Conservation (phyloP, 2,329 filamentous ascomycete genomes). For the Exophiala viscosa region DNA sequence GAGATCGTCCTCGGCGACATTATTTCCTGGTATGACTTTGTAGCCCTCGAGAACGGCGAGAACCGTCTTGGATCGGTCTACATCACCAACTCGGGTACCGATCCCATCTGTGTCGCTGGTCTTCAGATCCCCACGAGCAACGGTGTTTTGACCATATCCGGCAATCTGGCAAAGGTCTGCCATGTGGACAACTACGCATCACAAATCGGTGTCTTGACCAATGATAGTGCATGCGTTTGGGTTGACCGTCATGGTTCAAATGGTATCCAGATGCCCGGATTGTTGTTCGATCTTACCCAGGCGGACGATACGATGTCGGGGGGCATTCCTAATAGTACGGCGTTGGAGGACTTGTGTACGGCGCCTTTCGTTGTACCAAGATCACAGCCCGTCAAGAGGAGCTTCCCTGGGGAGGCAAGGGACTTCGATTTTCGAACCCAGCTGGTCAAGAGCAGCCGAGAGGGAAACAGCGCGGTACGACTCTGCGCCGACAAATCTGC, state of each 20-base stretch:
- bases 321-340: not conserved
- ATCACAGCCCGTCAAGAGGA: not conserved
- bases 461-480: not conserved
- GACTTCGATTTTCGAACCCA: not conserved
- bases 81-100: slow-evolving; percentile 1
- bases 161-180: slow-evolving; percentile 1
- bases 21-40: too few species aligned
- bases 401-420: too few species aligned
- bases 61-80: not conserved
- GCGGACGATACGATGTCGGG: not conserved
- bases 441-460: slow-evolving; percentile 1
- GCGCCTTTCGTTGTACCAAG: not conserved
- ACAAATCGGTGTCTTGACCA: not conserved
- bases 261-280: not conserved
- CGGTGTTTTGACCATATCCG: not conserved
- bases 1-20: too few species aligned
- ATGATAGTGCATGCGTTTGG: not conserved
- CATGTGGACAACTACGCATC: slow-evolving; percentile 1
- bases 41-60: too few species aligned
- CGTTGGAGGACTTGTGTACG: not conserved
- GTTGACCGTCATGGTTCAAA: not conserved
- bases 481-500: not conserved
- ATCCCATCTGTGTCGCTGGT: slow-evolving; percentile 1
- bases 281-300: not conserved
- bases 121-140: not conserved